Percentiles rank a stretch among this genome's conserved stretches.
Evolutionary conservation across 1,284 basidiomycete species (phyloP).

Genomic region (Heliocybe sulcata): DNA sequence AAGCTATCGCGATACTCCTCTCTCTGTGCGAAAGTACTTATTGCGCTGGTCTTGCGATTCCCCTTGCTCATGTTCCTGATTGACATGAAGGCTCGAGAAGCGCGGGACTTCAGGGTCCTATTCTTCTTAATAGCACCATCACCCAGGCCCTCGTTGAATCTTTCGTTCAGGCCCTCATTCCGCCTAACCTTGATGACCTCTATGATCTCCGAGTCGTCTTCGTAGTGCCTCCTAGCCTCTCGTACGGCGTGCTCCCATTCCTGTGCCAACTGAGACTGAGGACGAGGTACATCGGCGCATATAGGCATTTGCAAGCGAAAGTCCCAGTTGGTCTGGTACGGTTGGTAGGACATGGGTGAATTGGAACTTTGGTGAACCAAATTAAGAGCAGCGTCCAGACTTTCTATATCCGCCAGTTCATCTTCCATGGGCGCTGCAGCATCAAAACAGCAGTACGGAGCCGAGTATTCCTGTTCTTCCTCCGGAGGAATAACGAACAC

Average conservation of each 20-base stretch:
- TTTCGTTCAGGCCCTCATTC: slow-evolving; percentile 25
- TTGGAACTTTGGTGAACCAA: slow-evolving; percentile 1
- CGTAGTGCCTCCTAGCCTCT: slow-evolving; percentile 17
- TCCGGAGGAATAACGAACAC: slow-evolving; percentile 67
- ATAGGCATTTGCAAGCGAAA: slow-evolving; percentile 22
- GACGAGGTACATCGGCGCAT: slow-evolving; percentile 7
- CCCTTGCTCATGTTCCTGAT: slow-evolving; percentile 46
- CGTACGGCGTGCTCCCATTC: slow-evolving; percentile 12
- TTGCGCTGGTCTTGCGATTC: slow-evolving; percentile 10
- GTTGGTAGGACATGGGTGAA: slow-evolving; percentile 22
- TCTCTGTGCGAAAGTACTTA: slow-evolving; percentile 1
- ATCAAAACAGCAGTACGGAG: slow-evolving; percentile 62
- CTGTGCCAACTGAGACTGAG: slow-evolving; percentile 4
- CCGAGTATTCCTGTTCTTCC: slow-evolving; percentile 49
- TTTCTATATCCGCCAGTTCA: slow-evolving; percentile 28
- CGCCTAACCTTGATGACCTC: slow-evolving; percentile 63
- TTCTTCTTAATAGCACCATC: slow-evolving; percentile 25
- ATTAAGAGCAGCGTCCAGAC: neutral
- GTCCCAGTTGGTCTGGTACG: slow-evolving; percentile 20
- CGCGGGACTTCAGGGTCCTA: slow-evolving; percentile 45
- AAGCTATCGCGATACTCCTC: neutral
- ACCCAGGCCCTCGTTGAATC: slow-evolving; percentile 13
- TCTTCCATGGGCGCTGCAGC: slow-evolving; percentile 28
- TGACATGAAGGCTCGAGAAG: slow-evolving; percentile 54
- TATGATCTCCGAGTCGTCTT: slow-evolving; percentile 43